Percentiles rank a stretch among this genome's conserved stretches.
These are phyloP conservation scores for Solanum neorickii DNA, from an alignment of 257 asterid genomes.

Conservation along the genomic window DNA sequence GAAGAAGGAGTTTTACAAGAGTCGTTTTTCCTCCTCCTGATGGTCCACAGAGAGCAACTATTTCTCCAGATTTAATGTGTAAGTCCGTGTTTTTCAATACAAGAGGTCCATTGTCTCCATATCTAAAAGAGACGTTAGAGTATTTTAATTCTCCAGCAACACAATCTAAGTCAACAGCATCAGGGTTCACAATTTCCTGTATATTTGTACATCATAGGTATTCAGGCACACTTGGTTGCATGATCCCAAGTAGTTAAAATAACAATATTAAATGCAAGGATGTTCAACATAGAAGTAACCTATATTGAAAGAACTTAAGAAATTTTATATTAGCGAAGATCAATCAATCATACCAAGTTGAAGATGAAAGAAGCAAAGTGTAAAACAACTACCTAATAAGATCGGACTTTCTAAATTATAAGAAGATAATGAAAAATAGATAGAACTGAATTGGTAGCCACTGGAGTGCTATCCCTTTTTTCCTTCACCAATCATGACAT, in stretches of 20 bases:
- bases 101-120: slow-evolving; percentile 38
- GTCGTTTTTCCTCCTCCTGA: slow-evolving; percentile 98
- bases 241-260: background rate
- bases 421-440: background rate
- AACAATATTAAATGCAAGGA: background rate
- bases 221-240: background rate
- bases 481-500: background rate
- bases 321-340: background rate
- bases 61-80: slow-evolving; percentile 73
- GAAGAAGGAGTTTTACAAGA: slow-evolving; percentile 86
- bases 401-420: background rate
- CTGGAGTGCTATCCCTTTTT: background rate
- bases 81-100: slow-evolving; percentile 49
- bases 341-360: background rate
- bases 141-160: slow-evolving; percentile 60
- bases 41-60: slow-evolving; percentile 90
- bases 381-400: background rate
- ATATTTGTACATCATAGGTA: background rate
- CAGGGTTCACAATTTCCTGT: slow-evolving; percentile 59
- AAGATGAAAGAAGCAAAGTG: background rate
- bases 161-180: slow-evolving; percentile 46
- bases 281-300: background rate
- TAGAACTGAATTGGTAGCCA: background rate
- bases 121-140: slow-evolving; percentile 55
- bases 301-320: background rate